Base-by-base conservation (phyloP, 306 rosid genomes). In the Prunus armeniaca region DNA sequence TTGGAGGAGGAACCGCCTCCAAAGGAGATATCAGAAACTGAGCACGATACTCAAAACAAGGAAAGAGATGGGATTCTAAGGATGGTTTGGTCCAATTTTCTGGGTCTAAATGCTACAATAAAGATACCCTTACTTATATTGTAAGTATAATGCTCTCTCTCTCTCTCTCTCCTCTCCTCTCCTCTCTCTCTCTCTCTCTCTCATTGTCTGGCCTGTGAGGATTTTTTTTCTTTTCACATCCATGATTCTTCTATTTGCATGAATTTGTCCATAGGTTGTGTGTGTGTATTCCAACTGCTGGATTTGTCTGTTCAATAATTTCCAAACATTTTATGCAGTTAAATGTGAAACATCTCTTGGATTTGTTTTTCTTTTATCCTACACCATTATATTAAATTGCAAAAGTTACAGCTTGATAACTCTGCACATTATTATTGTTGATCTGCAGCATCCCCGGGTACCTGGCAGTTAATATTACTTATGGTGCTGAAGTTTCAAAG, bases 81-180 rank as follows among this genome's bases (percentile, higher is more conserved):
- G 88, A 82, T 67, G 15, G 80, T 81, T 5, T 87, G 87, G 93
- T 79, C 86, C 78, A 77, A 75, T 65, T 85, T 88, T 86, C 78
- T 79, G 72, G 75, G 86, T 45, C 88, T 91, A 79, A 88, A 91
- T 76, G 89, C 89, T 79, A 75, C 88, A 71, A 72, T 91, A 73
- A 93, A 86, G 86, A 83, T 91, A 55, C 98, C 97, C 65, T 69
- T 93, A 50, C 76, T 93, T 69, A 79, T 93, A 76, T 93, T 93
- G 98, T 93, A 85, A 91, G 98, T 86, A 79, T 51, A 60, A 14
- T 72, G 32, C 47, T 71, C 73, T 77, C 76, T 77, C 18, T 25
- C 27, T 64, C 72, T 73, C 20, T 74, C 66, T 50, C 20, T 66
- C 58, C 27, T 25, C n/a, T 15, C 47, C n/a, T n/a, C n/a, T n/a